Conservation (phyloP, 352 stramenopile species). For the Albugo laibachii region DNA sequence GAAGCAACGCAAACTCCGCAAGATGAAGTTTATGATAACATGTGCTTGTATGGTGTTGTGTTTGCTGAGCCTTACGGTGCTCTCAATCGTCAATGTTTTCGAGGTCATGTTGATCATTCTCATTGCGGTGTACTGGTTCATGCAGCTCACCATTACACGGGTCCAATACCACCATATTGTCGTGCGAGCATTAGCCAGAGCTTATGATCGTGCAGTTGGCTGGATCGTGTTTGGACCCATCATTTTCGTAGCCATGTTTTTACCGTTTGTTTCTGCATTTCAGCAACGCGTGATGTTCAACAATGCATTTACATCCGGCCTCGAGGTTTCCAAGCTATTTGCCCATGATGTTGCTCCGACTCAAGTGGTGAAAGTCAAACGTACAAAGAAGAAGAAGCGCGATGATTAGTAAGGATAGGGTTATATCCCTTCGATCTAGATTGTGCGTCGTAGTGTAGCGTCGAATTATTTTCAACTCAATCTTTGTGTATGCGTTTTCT, state of each 20-base stretch:
- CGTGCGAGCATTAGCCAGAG: slow-evolving; percentile 45
- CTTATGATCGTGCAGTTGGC: slow-evolving; percentile 54
- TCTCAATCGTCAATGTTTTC: slow-evolving; percentile 54
- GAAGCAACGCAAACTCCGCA: slow-evolving; percentile 77
- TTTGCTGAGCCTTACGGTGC: slow-evolving; percentile 32
- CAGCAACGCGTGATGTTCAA: slow-evolving; percentile 84
- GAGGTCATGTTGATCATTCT: slow-evolving; percentile 48
- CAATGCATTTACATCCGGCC: slow-evolving; percentile 71
- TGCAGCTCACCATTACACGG: slow-evolving; percentile 56
- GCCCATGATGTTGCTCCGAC: slow-evolving; percentile 59
- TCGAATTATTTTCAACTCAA: no score
- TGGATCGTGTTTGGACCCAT: slow-evolving; percentile 81
- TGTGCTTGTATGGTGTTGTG: slow-evolving; percentile 39
- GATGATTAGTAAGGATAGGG: slow-evolving; percentile 26
- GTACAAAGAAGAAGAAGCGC: slow-evolving; percentile 75
- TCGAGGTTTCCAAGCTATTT: slow-evolving; percentile 80
- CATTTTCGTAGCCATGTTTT: slow-evolving; percentile 78
- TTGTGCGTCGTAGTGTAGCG: no score
- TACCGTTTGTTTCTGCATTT: slow-evolving; percentile 74
- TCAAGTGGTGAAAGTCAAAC: slow-evolving; percentile 75
- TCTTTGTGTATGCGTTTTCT: no score
- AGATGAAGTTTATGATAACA: slow-evolving; percentile 72
- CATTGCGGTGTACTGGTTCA: slow-evolving; percentile 72
- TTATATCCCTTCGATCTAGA: no score
- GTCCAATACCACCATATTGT: slow-evolving; percentile 75